Evolutionary conservation across 2,329 filamentous ascomycete genomes (phyloP).

Genomic region (Pseudogymnoascus sp.): DNA sequence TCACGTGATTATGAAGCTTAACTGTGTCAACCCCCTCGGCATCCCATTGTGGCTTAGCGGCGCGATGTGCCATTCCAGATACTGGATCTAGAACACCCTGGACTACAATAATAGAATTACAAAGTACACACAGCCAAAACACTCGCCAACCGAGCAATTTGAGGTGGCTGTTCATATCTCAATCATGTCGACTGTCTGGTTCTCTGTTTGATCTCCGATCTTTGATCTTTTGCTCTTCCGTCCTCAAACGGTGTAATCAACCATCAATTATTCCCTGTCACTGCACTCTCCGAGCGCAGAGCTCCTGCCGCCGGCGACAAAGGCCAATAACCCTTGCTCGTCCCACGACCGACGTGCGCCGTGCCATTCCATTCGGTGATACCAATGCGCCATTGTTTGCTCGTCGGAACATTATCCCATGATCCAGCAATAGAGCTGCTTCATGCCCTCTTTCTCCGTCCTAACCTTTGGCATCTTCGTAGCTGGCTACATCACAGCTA

Average conservation of each 20-base stretch:
- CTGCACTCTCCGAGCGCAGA: not conserved
- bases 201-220: not conserved
- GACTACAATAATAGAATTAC: conserved; percentile 5
- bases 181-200: not conserved
- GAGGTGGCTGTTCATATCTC: not conserved
- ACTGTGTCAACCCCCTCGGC: not conserved
- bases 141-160: not conserved
- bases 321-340: not conserved
- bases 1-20: not conserved
- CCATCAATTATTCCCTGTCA: not conserved
- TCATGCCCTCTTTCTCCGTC: conserved; percentile 95
- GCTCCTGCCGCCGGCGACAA: not conserved
- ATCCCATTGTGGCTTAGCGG: not conserved
- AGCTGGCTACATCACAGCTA: conserved; percentile 97
- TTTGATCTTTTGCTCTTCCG: not conserved
- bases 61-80: conserved; percentile 1
- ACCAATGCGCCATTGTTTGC: conserved; percentile 8
- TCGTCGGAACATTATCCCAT: conserved; percentile 9
- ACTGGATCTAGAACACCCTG: conserved; percentile 7
- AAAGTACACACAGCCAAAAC: conserved; percentile 2
- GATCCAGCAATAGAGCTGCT: conserved; percentile 24
- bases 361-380: not conserved
- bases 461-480: conserved; percentile 97
- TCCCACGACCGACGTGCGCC: not conserved
- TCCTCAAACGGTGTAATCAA: not conserved